Conservation (phyloP, 495 filamentous ascomycete genomes). For the Cercophora newfieldiana region DNA sequence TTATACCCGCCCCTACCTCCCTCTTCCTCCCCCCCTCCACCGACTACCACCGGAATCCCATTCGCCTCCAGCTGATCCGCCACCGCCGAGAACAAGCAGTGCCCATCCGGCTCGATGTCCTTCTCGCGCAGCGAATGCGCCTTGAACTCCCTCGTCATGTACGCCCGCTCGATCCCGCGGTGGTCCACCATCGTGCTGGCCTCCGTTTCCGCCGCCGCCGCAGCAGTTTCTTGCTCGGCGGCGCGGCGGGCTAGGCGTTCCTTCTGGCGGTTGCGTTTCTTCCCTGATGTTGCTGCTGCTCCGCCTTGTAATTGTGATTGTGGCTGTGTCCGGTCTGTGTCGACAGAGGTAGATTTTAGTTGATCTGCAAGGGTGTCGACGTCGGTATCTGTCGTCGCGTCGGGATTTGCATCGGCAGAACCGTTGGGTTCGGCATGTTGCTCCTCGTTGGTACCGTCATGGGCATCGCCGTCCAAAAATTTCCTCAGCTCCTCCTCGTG, state of each 20-base stretch:
- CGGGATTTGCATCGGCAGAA: neutral
- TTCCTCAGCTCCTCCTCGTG: constrained; percentile 66
- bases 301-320: constrained; percentile 14
- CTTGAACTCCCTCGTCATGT: constrained; percentile 66
- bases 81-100: constrained; percentile 93
- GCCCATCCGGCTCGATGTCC: constrained; percentile 84
- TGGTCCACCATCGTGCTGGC: constrained; percentile 72
- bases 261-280: constrained; percentile 89
- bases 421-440: neutral
- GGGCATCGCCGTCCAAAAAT: constrained; percentile 46
- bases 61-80: constrained; percentile 70
- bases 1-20: constrained; percentile 44
- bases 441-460: constrained; percentile 18
- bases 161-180: constrained; percentile 66
- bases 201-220: constrained; percentile 68
- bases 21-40: constrained; percentile 22
- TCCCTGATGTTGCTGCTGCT: constrained; percentile 35
- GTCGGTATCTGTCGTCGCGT: neutral
- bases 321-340: constrained; percentile 6
- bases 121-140: constrained; percentile 67
- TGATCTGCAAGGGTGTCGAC: neutral
- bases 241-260: constrained; percentile 85
- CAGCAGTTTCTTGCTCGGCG: constrained; percentile 73
- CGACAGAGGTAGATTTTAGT: neutral
- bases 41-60: constrained; percentile 38